phyloP scores from a whole-genome alignment of 257 asterid species.

The Fraxinus americana region DNA sequence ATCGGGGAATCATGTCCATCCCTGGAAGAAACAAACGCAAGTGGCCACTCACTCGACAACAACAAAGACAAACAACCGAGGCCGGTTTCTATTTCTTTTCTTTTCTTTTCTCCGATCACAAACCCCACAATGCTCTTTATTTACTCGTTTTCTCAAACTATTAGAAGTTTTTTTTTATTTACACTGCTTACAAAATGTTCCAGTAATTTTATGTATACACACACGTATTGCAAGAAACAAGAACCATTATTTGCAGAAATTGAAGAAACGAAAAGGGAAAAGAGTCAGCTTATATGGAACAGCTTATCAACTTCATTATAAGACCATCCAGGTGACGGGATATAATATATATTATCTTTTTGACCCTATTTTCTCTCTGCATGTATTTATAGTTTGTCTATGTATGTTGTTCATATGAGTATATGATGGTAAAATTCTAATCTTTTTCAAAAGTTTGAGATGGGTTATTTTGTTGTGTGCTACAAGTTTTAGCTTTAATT shows the following conservation, averaged over 20 bases:
- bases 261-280: constrained; percentile 19
- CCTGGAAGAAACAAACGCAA: too few relatives aligned
- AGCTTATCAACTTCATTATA: constrained; percentile 91
- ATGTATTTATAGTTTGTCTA: background rate
- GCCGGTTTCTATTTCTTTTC: background rate
- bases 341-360: background rate
- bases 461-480: background rate
- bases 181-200: too few relatives aligned
- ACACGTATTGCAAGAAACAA: background rate
- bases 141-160: background rate
- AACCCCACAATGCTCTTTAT: background rate
- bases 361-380: constrained; percentile 1
- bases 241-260: constrained; percentile 22
- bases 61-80: background rate
- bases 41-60: background rate
- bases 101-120: background rate
- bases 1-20: too few relatives aligned
- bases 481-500: too few relatives aligned
- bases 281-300: constrained; percentile 66
- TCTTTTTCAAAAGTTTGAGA: constrained; percentile 36
- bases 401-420: constrained; percentile 2
- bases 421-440: constrained; percentile 16
- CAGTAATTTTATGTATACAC: too few relatives aligned
- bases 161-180: too few relatives aligned
- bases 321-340: constrained; percentile 85